phyloP scores from a whole-genome alignment of 768 basidiomycete genomes.

The Austroboletus eburneus region DNA sequence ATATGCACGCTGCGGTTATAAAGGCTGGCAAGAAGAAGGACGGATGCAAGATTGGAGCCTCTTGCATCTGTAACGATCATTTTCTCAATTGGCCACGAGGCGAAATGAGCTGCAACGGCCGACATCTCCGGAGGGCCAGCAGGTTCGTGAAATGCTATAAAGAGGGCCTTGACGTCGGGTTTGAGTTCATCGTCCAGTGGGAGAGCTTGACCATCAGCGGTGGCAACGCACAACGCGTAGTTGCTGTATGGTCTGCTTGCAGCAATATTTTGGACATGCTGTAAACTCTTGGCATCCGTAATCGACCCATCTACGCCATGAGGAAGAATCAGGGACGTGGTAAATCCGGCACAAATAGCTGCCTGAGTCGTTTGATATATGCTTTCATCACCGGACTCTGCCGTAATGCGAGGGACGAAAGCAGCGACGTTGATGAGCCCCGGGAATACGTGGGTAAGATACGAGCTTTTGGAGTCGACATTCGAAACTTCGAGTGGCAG shows the following conservation, averaged over 20 bases:
- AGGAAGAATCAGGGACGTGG: slow-evolving; percentile 76
- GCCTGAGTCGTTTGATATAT: slow-evolving; percentile 70
- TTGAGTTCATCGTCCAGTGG: slow-evolving; percentile 68
- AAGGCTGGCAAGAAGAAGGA: slow-evolving; percentile 90
- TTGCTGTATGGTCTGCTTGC: slow-evolving; percentile 74
- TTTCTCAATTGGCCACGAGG: slow-evolving; percentile 86
- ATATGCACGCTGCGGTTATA: slow-evolving; percentile 87
- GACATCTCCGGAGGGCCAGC: slow-evolving; percentile 55
- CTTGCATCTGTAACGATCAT: slow-evolving; percentile 94
- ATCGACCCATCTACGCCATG: slow-evolving; percentile 59
- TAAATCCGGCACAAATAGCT: slow-evolving; percentile 87
- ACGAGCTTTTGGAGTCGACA: slow-evolving; percentile 92
- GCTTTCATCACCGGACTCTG: slow-evolving; percentile 46
- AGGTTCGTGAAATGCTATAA: slow-evolving; percentile 68
- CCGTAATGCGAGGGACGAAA: slow-evolving; percentile 71
- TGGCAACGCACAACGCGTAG: slow-evolving; percentile 78
- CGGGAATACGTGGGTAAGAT: slow-evolving; percentile 85
- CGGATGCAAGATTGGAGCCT: slow-evolving; percentile 87
- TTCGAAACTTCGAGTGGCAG: slow-evolving; percentile 87
- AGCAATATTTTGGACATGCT: slow-evolving; percentile 63
- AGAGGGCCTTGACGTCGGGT: slow-evolving; percentile 80
- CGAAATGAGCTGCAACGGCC: slow-evolving; percentile 80
- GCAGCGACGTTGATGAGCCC: slow-evolving; percentile 87
- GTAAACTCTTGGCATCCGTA: slow-evolving; percentile 62
- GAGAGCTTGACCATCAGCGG: slow-evolving; percentile 62